Percentiles rank a stretch among this genome's conserved stretches.
phyloP scores from a whole-genome alignment of 768 basidiomycete genomes.

The Podaxis sp. region DNA sequence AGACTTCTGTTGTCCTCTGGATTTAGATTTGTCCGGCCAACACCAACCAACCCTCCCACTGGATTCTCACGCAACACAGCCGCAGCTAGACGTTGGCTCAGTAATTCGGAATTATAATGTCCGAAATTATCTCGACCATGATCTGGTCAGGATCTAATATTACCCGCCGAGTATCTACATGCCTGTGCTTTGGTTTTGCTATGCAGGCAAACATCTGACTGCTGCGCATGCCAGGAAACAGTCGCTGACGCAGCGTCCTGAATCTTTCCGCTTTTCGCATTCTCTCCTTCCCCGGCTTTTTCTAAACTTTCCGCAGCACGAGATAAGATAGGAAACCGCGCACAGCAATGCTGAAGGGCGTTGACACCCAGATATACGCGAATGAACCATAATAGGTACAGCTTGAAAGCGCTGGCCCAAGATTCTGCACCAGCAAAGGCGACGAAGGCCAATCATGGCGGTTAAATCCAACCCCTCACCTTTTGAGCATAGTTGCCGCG shows the following conservation, averaged over 20 bases:
- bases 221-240: background rate
- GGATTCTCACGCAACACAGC: background rate
- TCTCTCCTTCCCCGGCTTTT: background rate
- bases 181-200: background rate
- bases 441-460: too few relatives aligned
- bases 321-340: background rate
- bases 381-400: too few relatives aligned
- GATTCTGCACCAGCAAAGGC: too few relatives aligned
- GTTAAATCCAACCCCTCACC: too few relatives aligned
- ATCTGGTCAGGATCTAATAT: background rate
- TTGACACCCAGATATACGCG: too few relatives aligned
- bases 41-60: background rate
- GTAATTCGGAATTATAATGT: background rate
- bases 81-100: background rate
- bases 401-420: background rate
- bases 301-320: background rate
- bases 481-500: too few relatives aligned
- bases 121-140: background rate
- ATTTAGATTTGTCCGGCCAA: background rate
- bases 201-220: background rate
- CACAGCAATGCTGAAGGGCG: background rate
- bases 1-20: background rate
- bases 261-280: background rate
- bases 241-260: background rate
- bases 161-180: background rate